Evolutionary conservation across 208 protist species (phyloP).

Genomic region (Leishmania braziliensis): DNA sequence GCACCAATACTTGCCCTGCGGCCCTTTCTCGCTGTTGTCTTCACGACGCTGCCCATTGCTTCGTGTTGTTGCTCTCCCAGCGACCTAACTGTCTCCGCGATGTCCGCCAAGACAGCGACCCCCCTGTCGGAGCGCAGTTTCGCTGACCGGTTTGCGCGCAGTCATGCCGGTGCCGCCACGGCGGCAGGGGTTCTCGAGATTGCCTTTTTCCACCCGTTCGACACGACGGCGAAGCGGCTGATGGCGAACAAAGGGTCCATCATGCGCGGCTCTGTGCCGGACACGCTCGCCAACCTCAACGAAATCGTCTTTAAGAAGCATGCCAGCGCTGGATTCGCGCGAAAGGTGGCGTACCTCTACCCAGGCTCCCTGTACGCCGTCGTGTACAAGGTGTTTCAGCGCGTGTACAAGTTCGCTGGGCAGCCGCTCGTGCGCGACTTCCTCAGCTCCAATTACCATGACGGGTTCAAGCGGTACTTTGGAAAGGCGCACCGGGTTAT

Average conservation of each 20-base stretch:
- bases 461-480: slow-evolving; percentile 57
- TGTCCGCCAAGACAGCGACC: slow-evolving; percentile 24
- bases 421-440: slow-evolving; percentile 88
- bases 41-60: background rate
- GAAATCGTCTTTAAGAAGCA: slow-evolving; percentile 79
- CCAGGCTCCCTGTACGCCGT: slow-evolving; percentile 89
- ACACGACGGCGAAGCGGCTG: slow-evolving; percentile 90
- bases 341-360: slow-evolving; percentile 87
- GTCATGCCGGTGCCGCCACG: slow-evolving; percentile 70
- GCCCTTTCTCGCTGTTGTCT: background rate
- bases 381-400: slow-evolving; percentile 92
- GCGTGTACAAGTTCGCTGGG: slow-evolving; percentile 92
- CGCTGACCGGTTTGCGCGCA: slow-evolving; percentile 40
- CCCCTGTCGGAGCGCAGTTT: slow-evolving; percentile 39
- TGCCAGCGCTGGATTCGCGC: slow-evolving; percentile 47
- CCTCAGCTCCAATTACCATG: slow-evolving; percentile 43
- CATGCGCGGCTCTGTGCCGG: slow-evolving; percentile 37
- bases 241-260: slow-evolving; percentile 79
- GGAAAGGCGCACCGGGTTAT: slow-evolving; percentile 63
- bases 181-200: slow-evolving; percentile 84
- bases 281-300: slow-evolving; percentile 70
- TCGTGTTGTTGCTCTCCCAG: background rate
- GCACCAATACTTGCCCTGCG: background rate
- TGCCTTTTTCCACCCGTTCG: slow-evolving; percentile 89
- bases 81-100: background rate